Evolutionary conservation across 2,329 filamentous ascomycete genomes (phyloP), one percentile per base, ranked within the genome.

Genomic region (Rhynchosporium agropyri): DNA sequence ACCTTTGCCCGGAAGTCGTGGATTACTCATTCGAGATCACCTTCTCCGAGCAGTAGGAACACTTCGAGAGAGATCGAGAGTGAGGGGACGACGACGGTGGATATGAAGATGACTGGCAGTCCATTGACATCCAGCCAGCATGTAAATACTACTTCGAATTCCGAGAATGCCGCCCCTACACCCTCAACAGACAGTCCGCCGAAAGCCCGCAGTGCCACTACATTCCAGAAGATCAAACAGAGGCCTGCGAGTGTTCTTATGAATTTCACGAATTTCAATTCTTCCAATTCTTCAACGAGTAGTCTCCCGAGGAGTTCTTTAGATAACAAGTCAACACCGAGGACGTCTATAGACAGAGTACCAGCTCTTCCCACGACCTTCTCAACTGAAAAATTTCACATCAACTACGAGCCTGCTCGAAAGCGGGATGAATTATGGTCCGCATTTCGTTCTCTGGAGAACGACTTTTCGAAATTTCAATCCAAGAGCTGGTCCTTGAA

Each of bases 371-470:
- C 80, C 6, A 77, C 76, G 33, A 67, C 68, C 9, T 65, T 73
- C 45, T 77, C 76, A 7, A 73, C 74, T 6, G 78, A 79, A 51
- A 74, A 71, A 58, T 58, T 74, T 29, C 66, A 69, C 40, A 60
- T 51, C 5, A 60, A 54, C 12, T 70, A 72, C 54, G 58, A 65
- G 6, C 75, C 79, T 12, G 81, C 79, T n/a, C 81, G 81, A 63
- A 87, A 84, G 74, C 88, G 85, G 68, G 89, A 91, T 72, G 87
- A 90, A 69, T 79, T 91, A 15, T 90, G 87, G 86, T 83, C 81
- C 38, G 80, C 84, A 15, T 91, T 90, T 72, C 82, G 87, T 60
- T 79, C 80, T n/a, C 77, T 91, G 31, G 89, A 91, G 68, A 84
- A 81, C 43, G 88, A 90, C 72, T 87, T 83, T 70, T 82, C 87